These are phyloP conservation scores for Colletotrichum liaoningense DNA, from an alignment of 2,329 filamentous ascomycete species.

Conservation along the genomic window DNA sequence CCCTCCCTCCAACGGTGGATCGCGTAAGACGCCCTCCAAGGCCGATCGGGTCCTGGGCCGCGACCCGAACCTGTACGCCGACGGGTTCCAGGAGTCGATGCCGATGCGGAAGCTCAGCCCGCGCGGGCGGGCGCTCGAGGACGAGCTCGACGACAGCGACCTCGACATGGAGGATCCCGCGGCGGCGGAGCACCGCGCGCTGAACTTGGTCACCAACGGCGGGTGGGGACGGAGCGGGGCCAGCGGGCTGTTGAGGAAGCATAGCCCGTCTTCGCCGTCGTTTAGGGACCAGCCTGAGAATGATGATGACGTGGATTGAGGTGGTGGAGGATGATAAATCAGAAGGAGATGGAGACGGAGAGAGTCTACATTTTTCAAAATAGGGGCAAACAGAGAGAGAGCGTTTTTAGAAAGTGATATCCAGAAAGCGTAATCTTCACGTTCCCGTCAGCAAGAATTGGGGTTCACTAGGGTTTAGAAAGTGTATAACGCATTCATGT, in stretches of 20 bases:
- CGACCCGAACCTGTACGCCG: slow-evolving; percentile 66
- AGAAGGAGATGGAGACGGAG: not conserved
- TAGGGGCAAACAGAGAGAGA: not conserved
- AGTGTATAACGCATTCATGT: not conserved
- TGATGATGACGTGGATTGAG: slow-evolving; percentile 33
- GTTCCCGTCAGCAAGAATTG: not conserved
- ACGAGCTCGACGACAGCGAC: slow-evolving; percentile 52
- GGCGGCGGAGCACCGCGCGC: slow-evolving; percentile 54
- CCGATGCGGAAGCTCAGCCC: slow-evolving; percentile 61
- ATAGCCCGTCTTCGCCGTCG: slow-evolving; percentile 39
- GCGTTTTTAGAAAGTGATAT: slow-evolving; percentile 27
- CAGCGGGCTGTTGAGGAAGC: slow-evolving; percentile 55
- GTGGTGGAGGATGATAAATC: not conserved
- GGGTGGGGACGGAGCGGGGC: slow-evolving; percentile 54
- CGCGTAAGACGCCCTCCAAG: slow-evolving; percentile 61
- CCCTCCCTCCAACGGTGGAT: slow-evolving; percentile 36
- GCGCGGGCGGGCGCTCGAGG: slow-evolving; percentile 56
- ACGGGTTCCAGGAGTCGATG: slow-evolving; percentile 55
- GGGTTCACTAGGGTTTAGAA: not conserved
- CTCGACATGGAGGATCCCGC: slow-evolving; percentile 51
- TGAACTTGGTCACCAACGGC: slow-evolving; percentile 56
- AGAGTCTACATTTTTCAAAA: too few species aligned
- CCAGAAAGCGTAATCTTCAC: slow-evolving; percentile 13
- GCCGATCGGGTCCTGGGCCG: slow-evolving; percentile 69
- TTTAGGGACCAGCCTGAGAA: slow-evolving; percentile 20